A percentile compares a stretch with the other conserved stretches of the same genome.
phyloP scores from a whole-genome alignment of 176 grass and related monocot genomes.

The Triticum urartu region DNA sequence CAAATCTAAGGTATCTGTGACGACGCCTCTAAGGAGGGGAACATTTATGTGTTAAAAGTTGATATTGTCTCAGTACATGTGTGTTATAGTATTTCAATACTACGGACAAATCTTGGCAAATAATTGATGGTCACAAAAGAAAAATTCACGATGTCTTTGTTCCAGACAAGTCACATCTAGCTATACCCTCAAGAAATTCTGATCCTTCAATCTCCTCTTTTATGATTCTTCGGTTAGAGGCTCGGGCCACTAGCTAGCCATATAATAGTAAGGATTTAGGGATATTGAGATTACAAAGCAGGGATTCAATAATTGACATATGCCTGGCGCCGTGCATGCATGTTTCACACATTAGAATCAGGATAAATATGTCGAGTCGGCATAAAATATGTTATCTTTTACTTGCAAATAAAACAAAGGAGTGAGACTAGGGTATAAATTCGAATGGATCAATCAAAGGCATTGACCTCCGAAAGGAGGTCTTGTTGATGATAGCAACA shows the following conservation, averaged over 20 bases:
- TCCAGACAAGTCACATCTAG: background rate
- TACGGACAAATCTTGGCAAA: background rate
- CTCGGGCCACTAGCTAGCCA: background rate
- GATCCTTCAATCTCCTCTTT: background rate
- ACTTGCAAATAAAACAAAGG: background rate
- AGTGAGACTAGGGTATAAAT: constrained; percentile 25
- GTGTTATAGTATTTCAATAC: background rate
- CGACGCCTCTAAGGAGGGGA: background rate
- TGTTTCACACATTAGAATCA: constrained; percentile 32
- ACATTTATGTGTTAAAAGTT: background rate
- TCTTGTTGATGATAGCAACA: constrained; percentile 31
- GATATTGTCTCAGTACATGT: background rate
- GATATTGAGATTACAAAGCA: background rate
- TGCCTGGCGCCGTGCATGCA: background rate
- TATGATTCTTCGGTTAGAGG: background rate
- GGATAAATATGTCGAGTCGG: constrained; percentile 13
- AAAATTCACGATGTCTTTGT: background rate
- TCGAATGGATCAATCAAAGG: constrained; percentile 22
- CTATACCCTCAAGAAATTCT: background rate
- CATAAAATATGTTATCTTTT: background rate
- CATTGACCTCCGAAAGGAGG: constrained; percentile 40
- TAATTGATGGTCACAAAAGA: background rate
- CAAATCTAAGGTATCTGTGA: background rate
- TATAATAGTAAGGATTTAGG: background rate
- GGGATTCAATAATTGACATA: background rate